Conservation (phyloP, 768 basidiomycete genomes). For the Trametes cingulata region DNA sequence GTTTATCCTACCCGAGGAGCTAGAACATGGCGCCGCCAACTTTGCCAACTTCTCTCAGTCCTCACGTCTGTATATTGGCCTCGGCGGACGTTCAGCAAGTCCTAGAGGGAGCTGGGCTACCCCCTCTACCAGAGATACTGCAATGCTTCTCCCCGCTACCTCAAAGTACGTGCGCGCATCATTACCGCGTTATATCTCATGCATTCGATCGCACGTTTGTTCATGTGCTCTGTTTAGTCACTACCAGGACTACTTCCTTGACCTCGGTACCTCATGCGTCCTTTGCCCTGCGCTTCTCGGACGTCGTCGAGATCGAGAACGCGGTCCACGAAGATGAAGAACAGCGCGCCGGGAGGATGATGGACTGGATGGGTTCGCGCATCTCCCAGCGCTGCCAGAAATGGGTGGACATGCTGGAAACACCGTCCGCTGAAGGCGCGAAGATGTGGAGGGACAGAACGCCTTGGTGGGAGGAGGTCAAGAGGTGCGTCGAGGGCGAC, state of each 20-base stretch:
- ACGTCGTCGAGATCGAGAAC: constrained; percentile 67
- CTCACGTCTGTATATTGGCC: constrained; percentile 74
- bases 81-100: constrained; percentile 71
- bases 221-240: constrained; percentile 49
- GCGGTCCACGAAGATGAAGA: constrained; percentile 81
- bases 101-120: constrained; percentile 58
- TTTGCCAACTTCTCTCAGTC: constrained; percentile 75
- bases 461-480: constrained; percentile 89
- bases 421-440: constrained; percentile 38
- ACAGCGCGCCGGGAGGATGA: constrained; percentile 71
- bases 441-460: constrained; percentile 42
- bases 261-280: constrained; percentile 69
- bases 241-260: constrained; percentile 74
- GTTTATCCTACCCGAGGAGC: background rate
- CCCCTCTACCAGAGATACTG: constrained; percentile 69
- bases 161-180: constrained; percentile 53
- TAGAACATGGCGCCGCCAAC: constrained; percentile 45
- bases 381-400: constrained; percentile 59
- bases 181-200: background rate
- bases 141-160: constrained; percentile 86
- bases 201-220: constrained; percentile 5
- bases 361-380: constrained; percentile 84
- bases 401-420: constrained; percentile 73
- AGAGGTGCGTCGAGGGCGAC: constrained; percentile 76
- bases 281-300: constrained; percentile 79